Evolutionary conservation across 2,329 filamentous ascomycete genomes (phyloP).

Genomic region (Penicillium sumatraense): DNA sequence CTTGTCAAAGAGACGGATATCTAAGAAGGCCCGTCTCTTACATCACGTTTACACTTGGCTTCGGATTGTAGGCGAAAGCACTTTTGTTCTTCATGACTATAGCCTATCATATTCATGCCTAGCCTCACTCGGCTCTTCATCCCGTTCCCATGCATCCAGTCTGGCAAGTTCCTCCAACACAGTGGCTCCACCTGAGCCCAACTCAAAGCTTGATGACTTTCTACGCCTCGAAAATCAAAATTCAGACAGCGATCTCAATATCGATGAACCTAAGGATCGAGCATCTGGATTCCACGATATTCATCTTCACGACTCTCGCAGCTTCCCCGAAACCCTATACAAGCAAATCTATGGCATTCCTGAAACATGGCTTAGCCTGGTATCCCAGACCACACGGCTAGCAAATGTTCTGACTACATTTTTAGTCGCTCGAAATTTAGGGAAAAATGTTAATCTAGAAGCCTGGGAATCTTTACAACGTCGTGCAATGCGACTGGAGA

Average conservation of each 20-base stretch:
- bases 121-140: constrained; percentile 21
- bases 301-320: constrained; percentile 43
- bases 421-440: constrained; percentile 20
- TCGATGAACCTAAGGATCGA: constrained; percentile 42
- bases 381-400: constrained; percentile 50
- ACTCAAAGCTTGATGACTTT: constrained; percentile 45
- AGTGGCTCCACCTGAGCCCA: constrained; percentile 19
- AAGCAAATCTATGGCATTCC: constrained; percentile 49
- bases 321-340: constrained; percentile 41
- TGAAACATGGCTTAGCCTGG: constrained; percentile 49
- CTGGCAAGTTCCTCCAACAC: constrained; percentile 3
- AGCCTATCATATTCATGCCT: constrained; percentile 26
- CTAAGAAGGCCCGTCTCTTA: constrained; percentile 42
- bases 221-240: constrained; percentile 40
- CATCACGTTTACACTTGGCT: constrained; percentile 48
- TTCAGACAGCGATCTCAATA: constrained; percentile 45
- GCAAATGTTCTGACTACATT: constrained; percentile 43
- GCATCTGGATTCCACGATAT: constrained; percentile 42
- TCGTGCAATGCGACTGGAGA: constrained; percentile 35
- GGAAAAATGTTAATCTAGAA: constrained; percentile 20
- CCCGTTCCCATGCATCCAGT: constrained; percentile 7
- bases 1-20: constrained; percentile 40
- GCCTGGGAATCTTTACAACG: constrained; percentile 35
- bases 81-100: constrained; percentile 38
- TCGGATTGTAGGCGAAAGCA: constrained; percentile 42